Conservation (phyloP, 352 stramenopile genomes). For the Phytophthora boehmeriae region DNA sequence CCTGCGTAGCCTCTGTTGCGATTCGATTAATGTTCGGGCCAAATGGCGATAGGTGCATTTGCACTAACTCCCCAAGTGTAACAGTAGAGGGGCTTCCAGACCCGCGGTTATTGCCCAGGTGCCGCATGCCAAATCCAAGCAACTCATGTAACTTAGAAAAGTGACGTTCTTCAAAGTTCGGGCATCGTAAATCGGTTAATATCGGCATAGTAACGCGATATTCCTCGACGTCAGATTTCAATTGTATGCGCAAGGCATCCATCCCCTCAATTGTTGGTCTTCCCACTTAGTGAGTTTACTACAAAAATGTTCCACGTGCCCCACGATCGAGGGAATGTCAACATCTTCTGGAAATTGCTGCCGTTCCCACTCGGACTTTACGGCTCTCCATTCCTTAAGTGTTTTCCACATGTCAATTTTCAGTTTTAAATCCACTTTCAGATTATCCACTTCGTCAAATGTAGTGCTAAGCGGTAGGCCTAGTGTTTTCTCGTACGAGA, state of each 20-base stretch:
- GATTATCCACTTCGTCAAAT: conserved; percentile 82
- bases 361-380: conserved; percentile 49
- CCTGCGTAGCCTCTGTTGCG: conserved; percentile 87
- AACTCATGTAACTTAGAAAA: conserved; percentile 58
- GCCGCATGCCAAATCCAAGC: conserved; percentile 80
- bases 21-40: conserved; percentile 82
- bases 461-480: conserved; percentile 61
- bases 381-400: conserved; percentile 65
- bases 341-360: conserved; percentile 67
- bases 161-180: conserved; percentile 71
- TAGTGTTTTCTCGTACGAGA: conserved; percentile 62
- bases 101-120: conserved; percentile 18
- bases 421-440: conserved; percentile 71
- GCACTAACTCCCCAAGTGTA: conserved; percentile 83
- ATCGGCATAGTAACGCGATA: conserved; percentile 87
- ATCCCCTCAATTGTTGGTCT: conserved; percentile 55
- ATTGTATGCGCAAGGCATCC: conserved; percentile 44
- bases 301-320: conserved; percentile 70
- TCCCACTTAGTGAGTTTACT: conserved; percentile 56
- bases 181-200: conserved; percentile 59
- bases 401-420: conserved; percentile 88
- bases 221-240: conserved; percentile 82
- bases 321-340: conserved; percentile 69
- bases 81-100: conserved; percentile 35
- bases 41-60: conserved; percentile 79